Evolutionary conservation across 176 grass and related monocot genomes (phyloP), one percentile per base, ranked within the genome.

Genomic region (Bromus sterilis): DNA sequence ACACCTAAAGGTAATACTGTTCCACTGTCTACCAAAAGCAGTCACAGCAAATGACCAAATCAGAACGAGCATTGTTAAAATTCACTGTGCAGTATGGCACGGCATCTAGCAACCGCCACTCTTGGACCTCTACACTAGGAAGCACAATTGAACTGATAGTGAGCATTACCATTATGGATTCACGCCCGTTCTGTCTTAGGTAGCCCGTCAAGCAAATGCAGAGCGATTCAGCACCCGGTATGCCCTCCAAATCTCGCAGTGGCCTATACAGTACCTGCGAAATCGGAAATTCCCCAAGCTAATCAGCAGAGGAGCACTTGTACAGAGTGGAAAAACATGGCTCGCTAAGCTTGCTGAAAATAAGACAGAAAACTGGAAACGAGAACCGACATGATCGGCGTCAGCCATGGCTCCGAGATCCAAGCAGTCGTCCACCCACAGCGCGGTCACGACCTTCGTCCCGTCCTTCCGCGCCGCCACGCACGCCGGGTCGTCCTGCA

Each of bases 141-240:
- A 23, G 32, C 68, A 58, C 67, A 13, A 64, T 2, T n/a, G 43
- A 25, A 73, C 21, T 76, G 51, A 57, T 14, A 18, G 2, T 25
- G 49, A 66, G 39, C 2, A 25, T 63, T 93, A 98, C 95, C 95
- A 94, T 85, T 72, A 98, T 94, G 65, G 91, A 78, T 13, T 93
- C 86, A 9, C 95, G 90, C 53, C 76, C 61, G 73, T 87, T 81
- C 71, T 87, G 49, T 53, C 18, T 98, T 73, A 93, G 90, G 86
- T 98, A 98, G 43, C 95, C 95, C 43, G 95, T 98, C 75, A 98
- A 78, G 82, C 86, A 94, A 85, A 98, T 94, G 65, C 81, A 33
- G 18, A 98, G 66, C 6, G 79, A 87, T 36, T 87, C 75, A 64
- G 86, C 86, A 16, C 95, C 95, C 6, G 92, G 88, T 82, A 98